Evolutionary conservation across 2,329 filamentous ascomycete genomes (phyloP).

Genomic region (Aquanectria penicillioides): DNA sequence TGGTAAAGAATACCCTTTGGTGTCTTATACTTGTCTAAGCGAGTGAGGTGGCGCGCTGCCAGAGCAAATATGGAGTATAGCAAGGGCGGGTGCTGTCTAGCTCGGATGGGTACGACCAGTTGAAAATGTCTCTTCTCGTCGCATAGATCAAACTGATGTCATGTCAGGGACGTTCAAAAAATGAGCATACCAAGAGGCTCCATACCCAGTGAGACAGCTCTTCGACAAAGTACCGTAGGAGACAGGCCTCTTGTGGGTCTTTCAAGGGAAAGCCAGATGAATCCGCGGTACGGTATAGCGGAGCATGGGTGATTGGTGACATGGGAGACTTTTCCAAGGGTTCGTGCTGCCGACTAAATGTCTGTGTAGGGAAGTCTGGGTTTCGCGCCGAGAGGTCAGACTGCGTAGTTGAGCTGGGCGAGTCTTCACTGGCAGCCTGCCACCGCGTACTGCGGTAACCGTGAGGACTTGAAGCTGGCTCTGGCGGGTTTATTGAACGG

Average conservation of each 20-base stretch:
- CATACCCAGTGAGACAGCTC: slow-evolving; percentile 53
- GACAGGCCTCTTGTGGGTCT: slow-evolving; percentile 50
- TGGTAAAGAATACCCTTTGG: slow-evolving; percentile 49
- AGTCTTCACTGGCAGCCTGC: slow-evolving; percentile 9
- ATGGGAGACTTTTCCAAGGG: not conserved
- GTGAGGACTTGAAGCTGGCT: slow-evolving; percentile 10
- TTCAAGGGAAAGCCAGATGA: slow-evolving; percentile 42
- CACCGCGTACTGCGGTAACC: slow-evolving; percentile 6
- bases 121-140: slow-evolving; percentile 54
- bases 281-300: slow-evolving; percentile 16
- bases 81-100: slow-evolving; percentile 48
- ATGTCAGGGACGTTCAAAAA: slow-evolving; percentile 10
- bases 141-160: slow-evolving; percentile 50
- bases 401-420: slow-evolving; percentile 13
- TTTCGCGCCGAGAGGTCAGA: slow-evolving; percentile 15
- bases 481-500: not conserved
- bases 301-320: slow-evolving; percentile 23
- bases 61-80: slow-evolving; percentile 54
- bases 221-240: slow-evolving; percentile 52
- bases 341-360: slow-evolving; percentile 8
- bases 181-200: too few relatives aligned
- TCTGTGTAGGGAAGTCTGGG: slow-evolving; percentile 4
- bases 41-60: slow-evolving; percentile 51
- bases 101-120: slow-evolving; percentile 48
- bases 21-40: slow-evolving; percentile 51